Evolutionary conservation across 2,329 filamentous ascomycete species (phyloP).

Genomic region (Fusarium haematococcum): DNA sequence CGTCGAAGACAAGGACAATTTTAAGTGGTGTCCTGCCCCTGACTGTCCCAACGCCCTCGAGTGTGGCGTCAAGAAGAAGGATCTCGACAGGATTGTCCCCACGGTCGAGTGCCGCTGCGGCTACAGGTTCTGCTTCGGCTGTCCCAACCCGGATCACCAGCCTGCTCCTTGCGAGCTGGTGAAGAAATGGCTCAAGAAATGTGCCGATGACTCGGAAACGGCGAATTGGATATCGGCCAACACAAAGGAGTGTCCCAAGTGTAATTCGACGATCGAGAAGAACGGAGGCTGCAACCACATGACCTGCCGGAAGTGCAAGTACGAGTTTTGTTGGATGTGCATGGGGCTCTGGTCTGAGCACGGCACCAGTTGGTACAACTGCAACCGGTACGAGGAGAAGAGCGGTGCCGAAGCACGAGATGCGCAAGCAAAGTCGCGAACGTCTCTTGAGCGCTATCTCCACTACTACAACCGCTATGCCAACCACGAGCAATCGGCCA

Average conservation of each 20-base stretch:
- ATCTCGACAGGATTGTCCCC: conserved; percentile 86
- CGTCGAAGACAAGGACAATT: conserved; percentile 93
- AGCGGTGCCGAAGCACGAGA: conserved; percentile 90
- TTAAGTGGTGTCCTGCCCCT: conserved; percentile 99
- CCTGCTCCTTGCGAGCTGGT: conserved; percentile 92
- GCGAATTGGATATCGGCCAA: conserved; percentile 99
- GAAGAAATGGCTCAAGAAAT: conserved; percentile 97
- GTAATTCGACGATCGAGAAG: conserved; percentile 97
- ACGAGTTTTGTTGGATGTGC: conserved; percentile 99
- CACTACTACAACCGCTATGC: conserved; percentile 99
- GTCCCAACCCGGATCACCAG: conserved; percentile 89
- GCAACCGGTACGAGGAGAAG: conserved; percentile 97
- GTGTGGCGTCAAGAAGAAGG: conserved; percentile 87
- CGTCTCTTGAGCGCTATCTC: conserved; percentile 93
- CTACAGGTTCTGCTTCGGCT: conserved; percentile 95
- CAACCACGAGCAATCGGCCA: conserved; percentile 98
- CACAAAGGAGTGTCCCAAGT: conserved; percentile 97
- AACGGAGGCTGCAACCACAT: conserved; percentile 98
- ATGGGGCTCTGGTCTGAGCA: conserved; percentile 99
- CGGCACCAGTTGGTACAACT: conserved; percentile 99
- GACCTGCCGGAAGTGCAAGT: conserved; percentile 95
- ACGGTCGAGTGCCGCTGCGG: conserved; percentile 89
- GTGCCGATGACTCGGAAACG: conserved; percentile 96
- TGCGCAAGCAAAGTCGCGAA: conserved; percentile 89
- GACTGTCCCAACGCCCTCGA: conserved; percentile 95